Percentiles rank a stretch among this genome's conserved stretches.
Evolutionary conservation across 2,329 filamentous ascomycete genomes (phyloP).

Genomic region (Talaromyces verruculosus): DNA sequence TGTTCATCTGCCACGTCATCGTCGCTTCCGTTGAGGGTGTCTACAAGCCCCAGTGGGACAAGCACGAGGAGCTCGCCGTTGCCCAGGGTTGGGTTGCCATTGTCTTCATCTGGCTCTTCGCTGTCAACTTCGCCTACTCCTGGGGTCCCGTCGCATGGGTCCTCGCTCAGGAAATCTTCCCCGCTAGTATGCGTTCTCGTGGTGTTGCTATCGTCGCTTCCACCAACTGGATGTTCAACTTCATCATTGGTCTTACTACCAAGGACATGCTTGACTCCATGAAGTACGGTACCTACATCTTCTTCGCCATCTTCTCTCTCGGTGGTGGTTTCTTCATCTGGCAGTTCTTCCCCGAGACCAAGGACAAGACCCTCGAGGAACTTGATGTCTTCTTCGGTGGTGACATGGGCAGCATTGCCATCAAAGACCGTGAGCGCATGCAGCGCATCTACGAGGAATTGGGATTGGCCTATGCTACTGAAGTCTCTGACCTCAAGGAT

Average conservation of each 20-base stretch:
- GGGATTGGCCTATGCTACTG: slow-evolving; percentile 14
- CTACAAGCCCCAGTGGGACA: slow-evolving; percentile 58
- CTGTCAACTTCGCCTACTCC: slow-evolving; percentile 39
- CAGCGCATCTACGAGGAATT: slow-evolving; percentile 20
- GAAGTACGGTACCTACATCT: slow-evolving; percentile 41
- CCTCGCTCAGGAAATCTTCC: slow-evolving; percentile 49
- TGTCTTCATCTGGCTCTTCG: slow-evolving; percentile 62
- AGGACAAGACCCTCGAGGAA: slow-evolving; percentile 22
- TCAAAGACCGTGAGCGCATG: slow-evolving; percentile 19
- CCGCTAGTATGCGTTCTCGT: slow-evolving; percentile 39
- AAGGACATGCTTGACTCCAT: slow-evolving; percentile 36
- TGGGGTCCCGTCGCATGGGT: slow-evolving; percentile 50
- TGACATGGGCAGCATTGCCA: slow-evolving; percentile 21
- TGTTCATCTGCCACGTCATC: slow-evolving; percentile 70
- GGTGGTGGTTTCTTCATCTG: slow-evolving; percentile 25
- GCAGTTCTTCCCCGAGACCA: slow-evolving; percentile 27
- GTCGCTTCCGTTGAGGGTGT: slow-evolving; percentile 53
- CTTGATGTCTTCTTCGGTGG: slow-evolving; percentile 22
- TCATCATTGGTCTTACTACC: slow-evolving; percentile 37
- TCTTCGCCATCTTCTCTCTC: slow-evolving; percentile 33
- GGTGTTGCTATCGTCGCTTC: slow-evolving; percentile 38
- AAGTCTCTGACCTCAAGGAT: slow-evolving; percentile 16
- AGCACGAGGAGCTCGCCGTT: slow-evolving; percentile 39
- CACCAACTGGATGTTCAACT: slow-evolving; percentile 43
- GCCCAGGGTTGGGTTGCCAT: slow-evolving; percentile 69